Evolutionary conservation across 768 basidiomycete genomes (phyloP).

Genomic region (Royoungia palumana): DNA sequence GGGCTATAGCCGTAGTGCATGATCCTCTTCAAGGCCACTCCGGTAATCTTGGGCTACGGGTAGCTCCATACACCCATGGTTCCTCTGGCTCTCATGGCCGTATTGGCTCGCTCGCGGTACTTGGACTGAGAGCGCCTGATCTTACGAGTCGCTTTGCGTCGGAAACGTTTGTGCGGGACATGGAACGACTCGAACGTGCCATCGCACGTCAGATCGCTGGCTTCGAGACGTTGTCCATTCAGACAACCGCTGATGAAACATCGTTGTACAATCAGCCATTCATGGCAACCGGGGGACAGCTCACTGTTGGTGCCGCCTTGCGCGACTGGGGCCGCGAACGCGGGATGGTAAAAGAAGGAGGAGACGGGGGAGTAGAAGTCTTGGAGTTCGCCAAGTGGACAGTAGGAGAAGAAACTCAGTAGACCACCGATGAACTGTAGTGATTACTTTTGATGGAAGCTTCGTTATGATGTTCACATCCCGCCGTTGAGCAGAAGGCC

Average conservation of each 20-base stretch:
- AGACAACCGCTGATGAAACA: conserved; percentile 39
- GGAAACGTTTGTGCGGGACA: conserved; percentile 50
- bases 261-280: conserved; percentile 73
- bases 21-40: conserved; percentile 36
- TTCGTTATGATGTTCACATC: too few species aligned
- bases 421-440: neutral
- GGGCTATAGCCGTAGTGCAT: conserved; percentile 46
- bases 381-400: conserved; percentile 63
- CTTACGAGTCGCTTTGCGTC: conserved; percentile 44
- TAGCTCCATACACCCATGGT: conserved; percentile 64
- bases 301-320: conserved; percentile 36
- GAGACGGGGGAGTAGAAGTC: conserved; percentile 34
- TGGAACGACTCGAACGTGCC: conserved; percentile 64
- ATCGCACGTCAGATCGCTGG: conserved; percentile 85
- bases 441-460: too few species aligned
- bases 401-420: conserved; percentile 44
- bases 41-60: conserved; percentile 40
- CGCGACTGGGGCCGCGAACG: conserved; percentile 52
- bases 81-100: conserved; percentile 51
- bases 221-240: conserved; percentile 62
- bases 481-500: conserved; percentile 10
- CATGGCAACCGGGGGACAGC: conserved; percentile 64
- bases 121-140: conserved; percentile 49
- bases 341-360: conserved; percentile 37
- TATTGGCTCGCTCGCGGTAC: conserved; percentile 55